A percentile compares a stretch with the other conserved stretches of the same genome.
Evolutionary conservation across 202 grass and related monocot species (phyloP).

Genomic region (Carex arenaria): DNA sequence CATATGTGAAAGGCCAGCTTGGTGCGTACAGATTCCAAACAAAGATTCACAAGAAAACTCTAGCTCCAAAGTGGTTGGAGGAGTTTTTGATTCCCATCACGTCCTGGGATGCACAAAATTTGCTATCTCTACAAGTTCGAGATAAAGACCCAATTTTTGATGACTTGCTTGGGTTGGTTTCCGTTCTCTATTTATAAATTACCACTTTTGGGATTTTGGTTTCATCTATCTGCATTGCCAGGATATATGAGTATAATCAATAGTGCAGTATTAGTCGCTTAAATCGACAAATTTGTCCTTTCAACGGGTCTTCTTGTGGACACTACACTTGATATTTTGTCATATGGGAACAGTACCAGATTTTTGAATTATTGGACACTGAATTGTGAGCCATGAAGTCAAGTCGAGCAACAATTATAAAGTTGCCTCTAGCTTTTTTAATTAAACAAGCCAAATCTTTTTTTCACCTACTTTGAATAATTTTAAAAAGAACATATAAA

Average conservation of each 20-base stretch:
- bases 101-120: slow-evolving; percentile 76
- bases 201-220: background rate
- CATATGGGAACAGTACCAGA: background rate
- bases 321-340: background rate
- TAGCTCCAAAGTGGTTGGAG: slow-evolving; percentile 87
- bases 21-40: slow-evolving; percentile 80
- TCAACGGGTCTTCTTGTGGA: background rate
- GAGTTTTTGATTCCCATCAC: slow-evolving; percentile 89
- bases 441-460: background rate
- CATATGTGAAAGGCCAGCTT: slow-evolving; percentile 79
- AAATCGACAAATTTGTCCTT: background rate
- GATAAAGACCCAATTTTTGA: slow-evolving; percentile 94
- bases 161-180: slow-evolving; percentile 80
- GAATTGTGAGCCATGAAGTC: background rate
- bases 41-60: slow-evolving; percentile 93
- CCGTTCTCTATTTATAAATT: background rate
- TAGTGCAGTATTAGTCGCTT: background rate
- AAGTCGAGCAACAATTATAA: background rate
- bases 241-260: background rate
- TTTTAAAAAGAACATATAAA: background rate
- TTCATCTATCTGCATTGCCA: background rate
- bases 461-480: background rate
- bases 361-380: background rate
- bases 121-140: slow-evolving; percentile 82
- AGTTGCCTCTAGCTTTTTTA: background rate